Evolutionary conservation across 2,329 filamentous ascomycete species (phyloP), one percentile per base, ranked within the genome.

Genomic region (Ophiostoma sp.): DNA sequence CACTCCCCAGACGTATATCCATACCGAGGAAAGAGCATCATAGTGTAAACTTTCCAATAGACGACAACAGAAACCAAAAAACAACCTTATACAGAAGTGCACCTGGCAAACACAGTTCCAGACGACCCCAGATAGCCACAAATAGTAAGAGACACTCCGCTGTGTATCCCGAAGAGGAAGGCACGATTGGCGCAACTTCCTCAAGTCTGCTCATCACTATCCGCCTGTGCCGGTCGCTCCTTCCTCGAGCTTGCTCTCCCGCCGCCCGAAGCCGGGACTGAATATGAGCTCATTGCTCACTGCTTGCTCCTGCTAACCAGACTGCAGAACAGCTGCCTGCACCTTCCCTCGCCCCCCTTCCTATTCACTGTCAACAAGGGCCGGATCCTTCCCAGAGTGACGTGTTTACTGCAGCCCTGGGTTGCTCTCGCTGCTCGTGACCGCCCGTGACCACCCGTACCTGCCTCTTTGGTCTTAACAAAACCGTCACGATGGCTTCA

Each of bases 371-470:
- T 5, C 33, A 13, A 23, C 54, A 23, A 7, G 35, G 4, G 7
- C 17, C 17, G 13, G 65, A 66, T 70, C 69, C 66, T 70, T 70
- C 69, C 68, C 10, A 31, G n/a, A 48, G 23, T 20, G 35, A 39
- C 35, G n/a, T 67, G 39, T 31, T 67, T 23, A 48, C 39, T 17
- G 15, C 3, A 27, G 39, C 36, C 11, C 36, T 4, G 35, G 2
- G 4, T 20, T 23, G 65, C 36, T 17, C 13, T 27, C 35, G 65
- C 15, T 20, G 65, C 36, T 20, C 35, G 65, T 33, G 20, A 33
- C 39, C 13, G 65, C 23, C 36, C 36, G 17, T 41, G 36, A n/a
- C 64, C 36, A 36, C 64, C 36, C 64, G 64, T 33, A 8, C 65
- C 65, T 67, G 39, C 65, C 39, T 20, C 8, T 17, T 41, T 48